phyloP scores from a whole-genome alignment of 371 early-diverging fungal genomes.

The Saksenaea vasiformis region DNA sequence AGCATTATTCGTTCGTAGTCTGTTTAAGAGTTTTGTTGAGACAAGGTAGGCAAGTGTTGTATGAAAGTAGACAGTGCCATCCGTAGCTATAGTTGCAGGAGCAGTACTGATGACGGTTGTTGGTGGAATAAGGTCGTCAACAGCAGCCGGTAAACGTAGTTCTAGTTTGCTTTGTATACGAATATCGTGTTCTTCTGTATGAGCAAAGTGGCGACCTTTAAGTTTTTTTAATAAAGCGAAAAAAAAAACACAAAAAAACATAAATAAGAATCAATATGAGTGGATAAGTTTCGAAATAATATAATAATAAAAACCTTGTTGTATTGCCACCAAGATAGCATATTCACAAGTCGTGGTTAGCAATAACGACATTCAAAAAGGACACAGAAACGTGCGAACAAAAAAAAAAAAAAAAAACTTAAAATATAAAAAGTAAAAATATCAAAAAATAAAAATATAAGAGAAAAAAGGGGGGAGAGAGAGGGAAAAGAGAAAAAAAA shows the following conservation, averaged over 20 bases:
- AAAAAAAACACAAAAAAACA: too few species aligned
- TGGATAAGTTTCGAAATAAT: constrained; percentile 7
- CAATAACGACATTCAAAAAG: constrained; percentile 49
- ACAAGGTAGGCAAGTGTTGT: constrained; percentile 44
- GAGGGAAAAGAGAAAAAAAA: neutral
- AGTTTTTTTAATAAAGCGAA: too few species aligned
- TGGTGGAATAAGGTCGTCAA: constrained; percentile 49
- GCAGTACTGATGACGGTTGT: constrained; percentile 37
- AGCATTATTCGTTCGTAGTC: constrained; percentile 37
- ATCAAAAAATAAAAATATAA: constrained; percentile 18
- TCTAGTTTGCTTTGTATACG: constrained; percentile 44
- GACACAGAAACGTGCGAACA: too few species aligned
- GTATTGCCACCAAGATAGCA: constrained; percentile 45
- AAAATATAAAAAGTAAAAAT: too few species aligned
- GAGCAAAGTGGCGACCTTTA: constrained; percentile 43
- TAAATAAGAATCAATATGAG: neutral
- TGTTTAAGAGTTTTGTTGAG: constrained; percentile 40
- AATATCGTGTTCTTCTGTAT: constrained; percentile 30
- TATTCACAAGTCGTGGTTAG: constrained; percentile 53
- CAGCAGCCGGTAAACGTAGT: constrained; percentile 40
- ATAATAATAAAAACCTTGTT: constrained; percentile 38
- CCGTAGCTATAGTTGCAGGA: constrained; percentile 21
- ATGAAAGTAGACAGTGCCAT: constrained; percentile 31
- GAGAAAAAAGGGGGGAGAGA: constrained; percentile 1
- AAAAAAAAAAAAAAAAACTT: too few species aligned